These are phyloP conservation scores for Cenococcum geophilum DNA, from an alignment of 495 filamentous ascomycete species.

Conservation along the genomic window DNA sequence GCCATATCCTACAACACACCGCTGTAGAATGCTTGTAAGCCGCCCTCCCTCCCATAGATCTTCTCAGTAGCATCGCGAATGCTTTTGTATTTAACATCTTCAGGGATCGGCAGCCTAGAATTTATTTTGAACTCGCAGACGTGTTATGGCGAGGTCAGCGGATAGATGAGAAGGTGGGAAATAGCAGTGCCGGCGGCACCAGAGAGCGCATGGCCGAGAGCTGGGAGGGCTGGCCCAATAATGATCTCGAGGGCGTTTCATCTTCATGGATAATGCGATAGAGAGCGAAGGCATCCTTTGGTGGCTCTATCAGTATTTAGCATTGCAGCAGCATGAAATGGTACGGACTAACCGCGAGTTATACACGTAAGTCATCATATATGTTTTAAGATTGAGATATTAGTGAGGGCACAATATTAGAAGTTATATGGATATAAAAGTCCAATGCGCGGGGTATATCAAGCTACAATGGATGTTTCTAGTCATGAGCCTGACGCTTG, in stretches of 20 bases:
- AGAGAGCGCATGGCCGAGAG: constrained; percentile 79
- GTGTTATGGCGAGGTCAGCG: constrained; percentile 80
- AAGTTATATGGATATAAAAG: no score
- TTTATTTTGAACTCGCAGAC: constrained; percentile 74
- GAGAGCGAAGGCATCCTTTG: constrained; percentile 37
- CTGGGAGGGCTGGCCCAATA: constrained; percentile 55
- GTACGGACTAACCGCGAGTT: constrained; percentile 24
- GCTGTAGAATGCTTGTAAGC: constrained; percentile 63
- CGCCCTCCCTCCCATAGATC: constrained; percentile 69
- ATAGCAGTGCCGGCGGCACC: constrained; percentile 69
- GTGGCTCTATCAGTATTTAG: not conserved
- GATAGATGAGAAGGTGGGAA: constrained; percentile 74
- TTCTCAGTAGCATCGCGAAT: constrained; percentile 62
- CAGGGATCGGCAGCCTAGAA: constrained; percentile 31
- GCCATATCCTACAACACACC: constrained; percentile 66
- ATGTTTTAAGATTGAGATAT: not conserved
- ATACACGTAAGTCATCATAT: constrained; percentile 24
- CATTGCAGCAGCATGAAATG: not conserved
- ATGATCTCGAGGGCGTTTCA: not conserved
- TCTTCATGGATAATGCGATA: constrained; percentile 38
- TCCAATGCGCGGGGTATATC: no score
- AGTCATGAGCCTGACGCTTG: no score
- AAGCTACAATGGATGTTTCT: no score
- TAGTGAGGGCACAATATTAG: no score
- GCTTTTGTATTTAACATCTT: constrained; percentile 47